A percentile compares a stretch with the other conserved stretches of the same genome.
phyloP scores from a whole-genome alignment of 345 rosid species.

The Microcos paniculata region DNA sequence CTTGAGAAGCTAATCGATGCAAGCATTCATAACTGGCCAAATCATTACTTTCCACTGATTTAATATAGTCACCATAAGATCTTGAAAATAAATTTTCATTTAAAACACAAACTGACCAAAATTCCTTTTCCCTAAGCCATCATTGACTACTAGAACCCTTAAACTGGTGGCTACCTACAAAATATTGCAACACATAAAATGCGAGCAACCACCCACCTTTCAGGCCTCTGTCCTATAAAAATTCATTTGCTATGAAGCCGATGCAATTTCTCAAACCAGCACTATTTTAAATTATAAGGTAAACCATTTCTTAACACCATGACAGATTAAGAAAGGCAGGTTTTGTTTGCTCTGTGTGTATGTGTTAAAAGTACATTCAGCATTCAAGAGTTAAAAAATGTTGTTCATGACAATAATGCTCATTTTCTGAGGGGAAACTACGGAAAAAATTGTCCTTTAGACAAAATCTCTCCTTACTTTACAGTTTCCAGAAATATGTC shows the following conservation, averaged over 20 bases:
- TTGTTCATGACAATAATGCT: not conserved
- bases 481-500: not conserved
- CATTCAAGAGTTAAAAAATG: not conserved
- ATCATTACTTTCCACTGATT: not conserved
- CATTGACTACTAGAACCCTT: not conserved
- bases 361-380: not conserved
- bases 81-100: not conserved
- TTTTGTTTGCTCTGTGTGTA: not conserved
- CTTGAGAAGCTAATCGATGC: not conserved
- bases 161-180: conserved; percentile 1
- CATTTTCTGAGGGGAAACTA: not conserved
- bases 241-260: not conserved
- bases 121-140: not conserved
- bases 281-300: conserved; percentile 4
- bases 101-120: not conserved
- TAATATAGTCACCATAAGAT: not conserved
- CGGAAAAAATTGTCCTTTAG: not conserved
- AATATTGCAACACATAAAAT: not conserved
- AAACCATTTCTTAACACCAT: not conserved
- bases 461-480: not conserved
- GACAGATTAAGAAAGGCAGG: not conserved
- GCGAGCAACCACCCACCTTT: conserved; percentile 2
- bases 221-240: not conserved
- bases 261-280: not conserved
- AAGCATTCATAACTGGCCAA: not conserved